These are phyloP conservation scores for Pholiota conissans DNA, from an alignment of 768 basidiomycete species.

Conservation along the genomic window DNA sequence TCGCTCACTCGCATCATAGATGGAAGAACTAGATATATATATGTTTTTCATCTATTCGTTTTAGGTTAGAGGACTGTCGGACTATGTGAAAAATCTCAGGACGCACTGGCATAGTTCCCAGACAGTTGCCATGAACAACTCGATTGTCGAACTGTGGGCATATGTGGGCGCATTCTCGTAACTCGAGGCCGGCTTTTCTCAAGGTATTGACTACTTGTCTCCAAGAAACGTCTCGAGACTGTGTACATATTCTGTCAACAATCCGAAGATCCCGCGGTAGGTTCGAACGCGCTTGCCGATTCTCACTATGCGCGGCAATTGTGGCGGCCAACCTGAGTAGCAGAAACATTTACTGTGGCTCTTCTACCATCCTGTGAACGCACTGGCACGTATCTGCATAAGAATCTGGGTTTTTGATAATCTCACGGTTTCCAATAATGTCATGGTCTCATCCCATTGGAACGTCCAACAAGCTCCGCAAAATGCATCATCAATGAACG, in stretches of 20 bases:
- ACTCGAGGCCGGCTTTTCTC: background rate
- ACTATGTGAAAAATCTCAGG: background rate
- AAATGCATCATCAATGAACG: no score
- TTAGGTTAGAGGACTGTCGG: background rate
- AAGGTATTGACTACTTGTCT: background rate
- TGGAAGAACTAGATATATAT: slow-evolving; percentile 18
- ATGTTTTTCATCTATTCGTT: background rate
- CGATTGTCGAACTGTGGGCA: background rate
- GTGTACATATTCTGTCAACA: background rate
- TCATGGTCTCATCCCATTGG: no score
- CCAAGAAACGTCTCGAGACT: background rate
- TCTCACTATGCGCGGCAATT: slow-evolving; percentile 11
- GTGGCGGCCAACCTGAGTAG: slow-evolving; percentile 17
- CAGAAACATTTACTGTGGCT: no score
- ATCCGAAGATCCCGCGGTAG: background rate
- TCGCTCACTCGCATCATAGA: slow-evolving; percentile 9
- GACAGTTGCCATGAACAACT: no score
- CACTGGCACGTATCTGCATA: no score
- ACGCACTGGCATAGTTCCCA: background rate
- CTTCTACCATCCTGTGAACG: no score
- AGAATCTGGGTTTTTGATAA: no score
- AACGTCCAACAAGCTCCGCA: no score
- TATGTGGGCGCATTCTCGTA: background rate
- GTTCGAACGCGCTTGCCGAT: background rate
- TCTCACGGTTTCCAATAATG: no score